These are phyloP conservation scores for Sphagnum fallax DNA, from an alignment of 228 moss, liverwort and hornwort genomes.

Conservation along the genomic window DNA sequence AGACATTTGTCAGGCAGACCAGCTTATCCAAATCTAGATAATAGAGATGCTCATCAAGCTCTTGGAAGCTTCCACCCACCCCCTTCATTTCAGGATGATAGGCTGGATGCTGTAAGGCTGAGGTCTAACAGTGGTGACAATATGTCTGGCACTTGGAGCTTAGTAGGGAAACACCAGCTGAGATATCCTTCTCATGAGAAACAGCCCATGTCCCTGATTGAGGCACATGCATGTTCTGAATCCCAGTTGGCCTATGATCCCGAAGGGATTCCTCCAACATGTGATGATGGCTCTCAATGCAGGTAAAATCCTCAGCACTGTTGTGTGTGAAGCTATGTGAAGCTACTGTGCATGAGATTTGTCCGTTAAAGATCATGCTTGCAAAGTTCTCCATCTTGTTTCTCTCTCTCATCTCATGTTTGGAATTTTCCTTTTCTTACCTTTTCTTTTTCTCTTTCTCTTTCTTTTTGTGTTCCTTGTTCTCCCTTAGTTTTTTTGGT, in stretches of 20 bases:
- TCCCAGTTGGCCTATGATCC: conserved; percentile 2
- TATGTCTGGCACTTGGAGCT: conserved; percentile 5
- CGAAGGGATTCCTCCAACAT: conserved; percentile 3
- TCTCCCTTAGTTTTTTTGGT: too few species aligned
- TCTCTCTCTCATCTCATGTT: too few species aligned
- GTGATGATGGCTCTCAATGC: conserved; percentile 5
- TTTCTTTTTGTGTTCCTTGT: too few species aligned
- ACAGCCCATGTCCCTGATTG: conserved; percentile 4
- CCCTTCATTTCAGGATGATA: conserved; percentile 6
- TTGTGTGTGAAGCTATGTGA: not conserved
- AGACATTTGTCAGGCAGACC: not conserved
- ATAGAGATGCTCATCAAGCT: not conserved
- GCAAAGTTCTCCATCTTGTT: too few species aligned
- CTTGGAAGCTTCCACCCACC: not conserved
- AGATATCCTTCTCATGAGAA: conserved; percentile 5
- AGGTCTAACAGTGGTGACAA: not conserved
- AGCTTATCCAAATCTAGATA: not conserved
- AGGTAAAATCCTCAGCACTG: conserved; percentile 1
- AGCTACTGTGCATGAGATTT: not conserved
- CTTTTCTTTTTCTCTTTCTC: too few species aligned
- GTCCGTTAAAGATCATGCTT: too few species aligned
- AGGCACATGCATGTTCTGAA: conserved; percentile 9
- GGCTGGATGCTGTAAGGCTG: not conserved
- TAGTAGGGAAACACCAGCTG: conserved; percentile 6
- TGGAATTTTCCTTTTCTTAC: too few species aligned